A percentile compares a stretch with the other conserved stretches of the same genome.
Evolutionary conservation across 1,139 yeast species (phyloP).

Genomic region (Pichia sp.): DNA sequence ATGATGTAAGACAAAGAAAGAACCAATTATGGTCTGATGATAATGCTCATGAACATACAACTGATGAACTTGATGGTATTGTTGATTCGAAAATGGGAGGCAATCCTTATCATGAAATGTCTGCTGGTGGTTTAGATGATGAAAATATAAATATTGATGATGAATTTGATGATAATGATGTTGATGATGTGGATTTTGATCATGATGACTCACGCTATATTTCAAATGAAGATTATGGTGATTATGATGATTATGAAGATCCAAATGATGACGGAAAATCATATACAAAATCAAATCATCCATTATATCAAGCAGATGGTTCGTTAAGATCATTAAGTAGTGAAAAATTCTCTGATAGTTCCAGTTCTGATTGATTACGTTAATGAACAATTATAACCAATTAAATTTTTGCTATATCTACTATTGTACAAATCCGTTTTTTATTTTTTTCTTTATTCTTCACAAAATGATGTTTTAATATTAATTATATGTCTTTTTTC

Average conservation of each 20-base stretch:
- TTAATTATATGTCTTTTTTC: no score
- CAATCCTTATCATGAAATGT: conserved; percentile 30
- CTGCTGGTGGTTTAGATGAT: conserved; percentile 23
- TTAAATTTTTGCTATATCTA: not conserved
- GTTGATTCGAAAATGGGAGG: conserved; percentile 26
- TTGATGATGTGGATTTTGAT: conserved; percentile 27
- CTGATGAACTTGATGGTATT: conserved; percentile 11
- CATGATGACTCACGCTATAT: conserved; percentile 37
- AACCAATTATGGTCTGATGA: conserved; percentile 16
- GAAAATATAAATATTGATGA: conserved; percentile 16
- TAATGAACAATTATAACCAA: no score
- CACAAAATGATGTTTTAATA: not conserved
- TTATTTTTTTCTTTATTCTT: not conserved
- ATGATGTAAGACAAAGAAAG: conserved; percentile 27
- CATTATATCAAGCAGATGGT: conserved; percentile 42
- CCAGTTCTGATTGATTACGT: conserved; percentile 15
- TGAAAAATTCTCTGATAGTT: conserved; percentile 15
- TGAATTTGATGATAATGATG: conserved; percentile 14
- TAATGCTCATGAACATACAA: conserved; percentile 10
- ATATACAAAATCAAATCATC: conserved; percentile 54
- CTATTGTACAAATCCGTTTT: not conserved
- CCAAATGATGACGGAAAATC: conserved; percentile 80
- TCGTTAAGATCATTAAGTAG: conserved; percentile 23
- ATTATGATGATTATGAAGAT: conserved; percentile 63
- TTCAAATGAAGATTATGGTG: conserved; percentile 26